These are phyloP conservation scores for Cladosporium austrohemisphaericum DNA, from an alignment of 2,329 filamentous ascomycete species.

Conservation along the genomic window DNA sequence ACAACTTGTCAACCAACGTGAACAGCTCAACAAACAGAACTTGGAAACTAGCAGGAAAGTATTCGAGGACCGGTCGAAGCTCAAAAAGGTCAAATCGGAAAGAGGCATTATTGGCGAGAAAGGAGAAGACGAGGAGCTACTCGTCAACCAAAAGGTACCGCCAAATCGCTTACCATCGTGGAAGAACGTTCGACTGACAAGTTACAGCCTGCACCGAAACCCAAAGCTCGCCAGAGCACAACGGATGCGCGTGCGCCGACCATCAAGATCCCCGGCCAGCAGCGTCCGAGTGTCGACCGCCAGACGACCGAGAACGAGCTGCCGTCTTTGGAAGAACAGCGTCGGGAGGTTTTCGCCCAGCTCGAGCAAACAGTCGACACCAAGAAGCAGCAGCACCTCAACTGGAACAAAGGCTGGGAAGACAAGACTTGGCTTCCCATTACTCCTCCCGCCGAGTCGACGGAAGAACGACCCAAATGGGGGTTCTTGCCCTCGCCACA, in stretches of 20 bases:
- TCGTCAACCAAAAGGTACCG: slow-evolving; percentile 86
- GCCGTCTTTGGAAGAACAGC: slow-evolving; percentile 68
- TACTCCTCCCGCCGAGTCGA: slow-evolving; percentile 65
- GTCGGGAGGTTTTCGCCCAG: slow-evolving; percentile 76
- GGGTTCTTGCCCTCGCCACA: slow-evolving; percentile 26
- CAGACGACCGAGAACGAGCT: slow-evolving; percentile 75
- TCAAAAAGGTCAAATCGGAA: slow-evolving; percentile 85
- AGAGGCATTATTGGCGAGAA: slow-evolving; percentile 79
- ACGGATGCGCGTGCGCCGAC: slow-evolving; percentile 63
- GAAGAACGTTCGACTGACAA: slow-evolving; percentile 20
- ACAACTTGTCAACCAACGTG: slow-evolving; percentile 71
- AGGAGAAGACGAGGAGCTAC: slow-evolving; percentile 84
- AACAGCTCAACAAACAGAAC: slow-evolving; percentile 72
- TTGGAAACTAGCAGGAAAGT: slow-evolving; percentile 70
- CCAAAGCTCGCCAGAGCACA: slow-evolving; percentile 56
- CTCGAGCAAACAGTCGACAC: slow-evolving; percentile 78
- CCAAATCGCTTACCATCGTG: slow-evolving; percentile 16
- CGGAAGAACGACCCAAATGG: slow-evolving; percentile 28
- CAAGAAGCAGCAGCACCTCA: slow-evolving; percentile 81
- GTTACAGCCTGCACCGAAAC: slow-evolving; percentile 36
- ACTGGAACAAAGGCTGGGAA: slow-evolving; percentile 87
- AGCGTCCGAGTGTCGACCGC: slow-evolving; percentile 58
- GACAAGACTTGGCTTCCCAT: slow-evolving; percentile 84
- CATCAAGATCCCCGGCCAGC: slow-evolving; percentile 31
- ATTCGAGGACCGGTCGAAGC: slow-evolving; percentile 74